Conservation (phyloP, 306 rosid species). For the Malus sylvestris region DNA sequence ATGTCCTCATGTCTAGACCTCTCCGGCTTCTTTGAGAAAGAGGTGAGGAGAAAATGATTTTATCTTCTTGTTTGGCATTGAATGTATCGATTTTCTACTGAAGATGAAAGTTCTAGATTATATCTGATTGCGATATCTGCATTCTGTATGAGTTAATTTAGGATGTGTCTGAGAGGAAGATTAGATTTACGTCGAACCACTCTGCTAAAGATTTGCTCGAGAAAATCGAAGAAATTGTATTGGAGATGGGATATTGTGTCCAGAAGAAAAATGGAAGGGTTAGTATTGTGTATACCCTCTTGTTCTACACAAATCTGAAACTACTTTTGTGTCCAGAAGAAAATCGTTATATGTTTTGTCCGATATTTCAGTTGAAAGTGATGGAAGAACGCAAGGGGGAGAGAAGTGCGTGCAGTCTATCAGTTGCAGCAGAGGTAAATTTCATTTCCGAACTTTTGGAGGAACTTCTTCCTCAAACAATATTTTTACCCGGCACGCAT, state of each 20-base stretch:
- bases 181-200: constrained; percentile 78
- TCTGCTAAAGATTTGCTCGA: constrained; percentile 57
- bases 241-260: constrained; percentile 69
- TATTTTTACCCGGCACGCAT: not conserved
- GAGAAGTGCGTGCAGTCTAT: constrained; percentile 48
- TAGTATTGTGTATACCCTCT: constrained; percentile 2
- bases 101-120: not conserved
- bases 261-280: constrained; percentile 84
- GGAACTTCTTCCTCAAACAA: not conserved
- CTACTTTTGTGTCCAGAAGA: not conserved
- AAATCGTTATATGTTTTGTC: not conserved
- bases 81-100: not conserved
- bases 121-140: not conserved
- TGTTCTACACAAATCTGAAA: not conserved
- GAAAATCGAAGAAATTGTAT: constrained; percentile 59
- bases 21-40: constrained; percentile 91
- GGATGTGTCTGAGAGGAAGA: constrained; percentile 90
- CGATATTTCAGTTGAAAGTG: constrained; percentile 57
- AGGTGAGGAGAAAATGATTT: constrained; percentile 39
- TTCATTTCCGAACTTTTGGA: not conserved
- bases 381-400: constrained; percentile 45
- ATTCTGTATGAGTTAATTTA: constrained; percentile 9
- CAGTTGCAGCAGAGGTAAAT: constrained; percentile 67
- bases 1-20: constrained; percentile 91
- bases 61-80: not conserved